Evolutionary conservation across 768 basidiomycete species (phyloP).

Genomic region (Terana coerulea): DNA sequence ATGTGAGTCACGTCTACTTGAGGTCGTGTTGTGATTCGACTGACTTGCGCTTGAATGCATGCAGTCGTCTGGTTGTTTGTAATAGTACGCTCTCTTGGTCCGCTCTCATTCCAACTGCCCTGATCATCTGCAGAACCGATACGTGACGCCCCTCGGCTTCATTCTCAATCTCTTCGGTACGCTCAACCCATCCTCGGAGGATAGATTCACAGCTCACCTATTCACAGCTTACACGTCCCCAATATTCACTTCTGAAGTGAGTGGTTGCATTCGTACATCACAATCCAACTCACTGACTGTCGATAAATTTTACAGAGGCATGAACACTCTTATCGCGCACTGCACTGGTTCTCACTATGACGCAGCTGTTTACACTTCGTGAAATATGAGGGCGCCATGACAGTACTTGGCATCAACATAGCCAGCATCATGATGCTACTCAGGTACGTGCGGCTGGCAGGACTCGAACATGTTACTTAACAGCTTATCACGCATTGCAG

Average conservation of each 20-base stretch:
- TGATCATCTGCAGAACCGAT: constrained; percentile 47
- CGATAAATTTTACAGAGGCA: no score
- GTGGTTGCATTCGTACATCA: no score
- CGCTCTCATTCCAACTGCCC: not conserved
- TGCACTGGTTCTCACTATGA: no score
- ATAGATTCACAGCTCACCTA: no score
- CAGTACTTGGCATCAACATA: constrained; percentile 46
- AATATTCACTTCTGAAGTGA: constrained; percentile 18
- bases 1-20: no score
- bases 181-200: no score
- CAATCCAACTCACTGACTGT: no score
- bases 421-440: constrained; percentile 57
- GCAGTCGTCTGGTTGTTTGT: constrained; percentile 39
- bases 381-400: constrained; percentile 36
- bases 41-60: constrained; percentile 20
- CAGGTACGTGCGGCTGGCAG: constrained; percentile 30
- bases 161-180: constrained; percentile 44
- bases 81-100: not conserved
- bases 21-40: no score
- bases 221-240: constrained; percentile 21
- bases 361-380: constrained; percentile 27
- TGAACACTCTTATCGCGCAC: no score
- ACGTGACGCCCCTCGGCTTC: constrained; percentile 62
- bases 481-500: constrained; percentile 6
- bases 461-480: not conserved